Conservation (phyloP, 2,329 filamentous ascomycete species). For the Fusarium ramigenum region DNA sequence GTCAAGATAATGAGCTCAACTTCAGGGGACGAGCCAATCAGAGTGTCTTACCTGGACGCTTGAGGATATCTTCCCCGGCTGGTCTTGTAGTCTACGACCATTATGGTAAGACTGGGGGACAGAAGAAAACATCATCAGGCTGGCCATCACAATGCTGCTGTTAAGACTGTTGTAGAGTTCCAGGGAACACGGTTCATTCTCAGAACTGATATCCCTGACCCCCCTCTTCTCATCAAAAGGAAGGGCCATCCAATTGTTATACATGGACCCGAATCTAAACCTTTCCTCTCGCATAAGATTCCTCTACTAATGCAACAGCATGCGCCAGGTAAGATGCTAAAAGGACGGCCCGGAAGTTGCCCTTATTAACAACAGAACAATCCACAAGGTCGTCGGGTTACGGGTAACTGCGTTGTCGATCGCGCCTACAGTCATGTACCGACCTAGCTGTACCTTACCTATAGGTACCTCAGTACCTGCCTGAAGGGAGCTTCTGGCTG, state of each 20-base stretch:
- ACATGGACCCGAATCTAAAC: conserved; percentile 18
- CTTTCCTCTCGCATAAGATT: neutral
- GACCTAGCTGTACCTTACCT: neutral
- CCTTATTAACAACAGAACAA: conserved; percentile 1
- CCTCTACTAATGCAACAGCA: conserved; percentile 20
- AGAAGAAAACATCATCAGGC: conserved; percentile 8
- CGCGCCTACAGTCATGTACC: conserved; percentile 4
- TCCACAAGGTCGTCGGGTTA: conserved; percentile 36
- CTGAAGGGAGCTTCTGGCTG: neutral
- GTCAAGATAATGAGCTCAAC: neutral
- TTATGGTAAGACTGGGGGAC: neutral
- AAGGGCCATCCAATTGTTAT: conserved; percentile 34
- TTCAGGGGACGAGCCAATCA: conserved; percentile 10
- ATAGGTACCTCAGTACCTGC: neutral
- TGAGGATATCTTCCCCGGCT: conserved; percentile 28
- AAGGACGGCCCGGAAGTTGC: conserved; percentile 1
- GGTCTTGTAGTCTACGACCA: neutral
- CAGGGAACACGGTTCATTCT: conserved; percentile 25
- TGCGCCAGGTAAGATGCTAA: neutral
- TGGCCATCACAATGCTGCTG: neutral
- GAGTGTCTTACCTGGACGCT: conserved; percentile 13
- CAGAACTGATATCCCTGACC: conserved; percentile 4
- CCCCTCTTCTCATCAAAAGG: neutral
- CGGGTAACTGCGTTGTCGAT: conserved; percentile 31
- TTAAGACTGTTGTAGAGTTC: neutral